Conservation (phyloP, 1,284 basidiomycete genomes). For the Apiotrichum montevideense region DNA sequence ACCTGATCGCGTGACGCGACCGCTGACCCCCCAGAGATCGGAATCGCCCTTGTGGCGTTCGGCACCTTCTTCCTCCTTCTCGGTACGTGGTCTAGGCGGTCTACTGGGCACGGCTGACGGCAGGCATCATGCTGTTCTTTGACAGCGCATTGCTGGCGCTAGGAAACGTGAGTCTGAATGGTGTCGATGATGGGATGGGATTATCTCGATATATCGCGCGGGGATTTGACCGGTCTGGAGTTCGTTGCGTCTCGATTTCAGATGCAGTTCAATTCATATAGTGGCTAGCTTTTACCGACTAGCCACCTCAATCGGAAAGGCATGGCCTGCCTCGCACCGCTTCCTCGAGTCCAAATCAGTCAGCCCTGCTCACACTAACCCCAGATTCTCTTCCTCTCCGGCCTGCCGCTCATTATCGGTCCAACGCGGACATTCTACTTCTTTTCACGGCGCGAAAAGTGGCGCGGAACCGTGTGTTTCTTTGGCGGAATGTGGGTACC, state of each 20-base stretch:
- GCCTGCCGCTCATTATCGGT: slow-evolving; percentile 88
- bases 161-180: slow-evolving; percentile 65
- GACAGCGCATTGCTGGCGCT: slow-evolving; percentile 94
- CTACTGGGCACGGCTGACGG: background rate
- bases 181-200: no score
- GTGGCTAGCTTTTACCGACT: no score
- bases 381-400: slow-evolving; percentile 85
- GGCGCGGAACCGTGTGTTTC: slow-evolving; percentile 89
- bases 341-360: background rate
- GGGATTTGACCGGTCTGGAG: no score
- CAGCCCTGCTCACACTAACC: background rate
- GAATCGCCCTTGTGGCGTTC: slow-evolving; percentile 95
- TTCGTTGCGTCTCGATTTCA: no score
- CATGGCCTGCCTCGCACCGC: background rate
- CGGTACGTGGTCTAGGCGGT: slow-evolving; percentile 44
- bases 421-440: slow-evolving; percentile 97
- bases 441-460: slow-evolving; percentile 92
- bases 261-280: no score
- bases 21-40: slow-evolving; percentile 62
- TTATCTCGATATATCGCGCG: no score
- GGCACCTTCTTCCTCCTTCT: slow-evolving; percentile 93
- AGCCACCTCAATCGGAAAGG: no score
- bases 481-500: slow-evolving; percentile 66
- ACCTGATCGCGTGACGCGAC: background rate
- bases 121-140: slow-evolving; percentile 85